Evolutionary conservation across 225 moss, liverwort and hornwort genomes (phyloP), one percentile per base, ranked within the genome.

Genomic region (Polytrichum formosum): DNA sequence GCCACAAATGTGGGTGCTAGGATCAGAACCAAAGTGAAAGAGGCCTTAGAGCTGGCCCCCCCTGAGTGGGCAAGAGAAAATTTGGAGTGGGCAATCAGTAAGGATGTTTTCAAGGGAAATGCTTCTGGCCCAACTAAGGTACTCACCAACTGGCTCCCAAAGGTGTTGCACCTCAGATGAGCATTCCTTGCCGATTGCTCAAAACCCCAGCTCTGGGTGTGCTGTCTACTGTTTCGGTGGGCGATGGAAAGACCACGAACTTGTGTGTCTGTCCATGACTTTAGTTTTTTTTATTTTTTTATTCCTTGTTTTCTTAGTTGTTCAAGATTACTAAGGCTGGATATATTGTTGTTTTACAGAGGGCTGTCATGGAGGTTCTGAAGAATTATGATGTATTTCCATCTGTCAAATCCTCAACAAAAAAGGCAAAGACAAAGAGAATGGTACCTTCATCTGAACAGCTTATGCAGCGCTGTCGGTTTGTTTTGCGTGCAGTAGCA

Each of bases 111-210:
- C 65, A 99, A 91, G 78, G 91, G 94, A 71, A 99, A 99, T 72
- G 98, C 98, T 10, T 94, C 98, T 53, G 98, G 98, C 67, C 98
- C 98, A 73, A 99, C 98, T 55, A 99, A 99, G 80, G 97, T 98
- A 79, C 64, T 61, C 16, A 56, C 37, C 56, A 63, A 63, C 62
- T 63, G 26, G 62, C 62, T 63, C 23, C 23, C 28, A 35, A 67
- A 30, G 67, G n/a, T 67, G 22, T 35, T 21, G 54, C n/a, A 9
- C 25, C 28, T 26, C 54, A 54, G 28, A 26, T 55, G 69, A 25
- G 26, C 55, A 53, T 69, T 55, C 18, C 69, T 58, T 58, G 58
- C 58, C 20, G 58, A 58, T 58, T 58, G 58, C 58, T 58, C 58
- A 58, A 58, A 46, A 46, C 46, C 23, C 58, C 23, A 23, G 20